These are phyloP conservation scores for Akanthomyces dipterigenus DNA, from an alignment of 2,329 filamentous ascomycete species.

Conservation along the genomic window DNA sequence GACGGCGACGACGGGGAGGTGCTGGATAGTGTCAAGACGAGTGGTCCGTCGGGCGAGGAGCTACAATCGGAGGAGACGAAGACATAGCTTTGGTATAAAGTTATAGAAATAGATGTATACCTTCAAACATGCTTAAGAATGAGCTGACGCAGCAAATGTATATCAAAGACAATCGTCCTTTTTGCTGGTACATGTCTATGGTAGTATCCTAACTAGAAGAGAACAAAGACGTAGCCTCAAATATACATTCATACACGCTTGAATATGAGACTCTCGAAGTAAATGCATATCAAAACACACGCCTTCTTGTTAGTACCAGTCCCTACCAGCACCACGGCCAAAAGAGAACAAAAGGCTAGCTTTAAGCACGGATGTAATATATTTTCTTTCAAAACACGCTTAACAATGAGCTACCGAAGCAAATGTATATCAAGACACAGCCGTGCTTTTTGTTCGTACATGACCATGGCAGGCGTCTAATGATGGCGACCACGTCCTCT, in stretches of 20 bases:
- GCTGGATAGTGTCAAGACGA: conserved; percentile 28
- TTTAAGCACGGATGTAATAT: too few relatives aligned
- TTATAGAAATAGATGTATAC: not conserved
- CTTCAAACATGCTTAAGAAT: not conserved
- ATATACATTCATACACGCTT: not conserved
- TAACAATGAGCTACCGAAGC: not conserved
- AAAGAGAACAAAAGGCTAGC: too few relatives aligned
- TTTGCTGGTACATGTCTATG: not conserved
- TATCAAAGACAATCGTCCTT: not conserved
- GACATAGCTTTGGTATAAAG: not conserved
- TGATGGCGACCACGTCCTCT: conserved; percentile 28
- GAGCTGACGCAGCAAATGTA: not conserved
- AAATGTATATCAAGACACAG: not conserved
- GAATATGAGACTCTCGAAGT: not conserved
- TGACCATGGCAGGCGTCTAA: conserved; percentile 12
- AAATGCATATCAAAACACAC: not conserved
- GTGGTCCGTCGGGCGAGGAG: conserved; percentile 30
- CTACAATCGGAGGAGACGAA: conserved; percentile 15
- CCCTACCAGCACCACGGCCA: too few relatives aligned
- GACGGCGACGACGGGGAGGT: conserved; percentile 16
- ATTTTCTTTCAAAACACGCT: too few relatives aligned
- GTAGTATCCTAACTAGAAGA: too few relatives aligned
- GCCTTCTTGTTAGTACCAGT: not conserved
- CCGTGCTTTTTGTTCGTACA: not conserved
- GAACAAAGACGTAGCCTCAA: too few relatives aligned